Evolutionary conservation across 257 asterid genomes (phyloP).

Genomic region (Ilex asprella): DNA sequence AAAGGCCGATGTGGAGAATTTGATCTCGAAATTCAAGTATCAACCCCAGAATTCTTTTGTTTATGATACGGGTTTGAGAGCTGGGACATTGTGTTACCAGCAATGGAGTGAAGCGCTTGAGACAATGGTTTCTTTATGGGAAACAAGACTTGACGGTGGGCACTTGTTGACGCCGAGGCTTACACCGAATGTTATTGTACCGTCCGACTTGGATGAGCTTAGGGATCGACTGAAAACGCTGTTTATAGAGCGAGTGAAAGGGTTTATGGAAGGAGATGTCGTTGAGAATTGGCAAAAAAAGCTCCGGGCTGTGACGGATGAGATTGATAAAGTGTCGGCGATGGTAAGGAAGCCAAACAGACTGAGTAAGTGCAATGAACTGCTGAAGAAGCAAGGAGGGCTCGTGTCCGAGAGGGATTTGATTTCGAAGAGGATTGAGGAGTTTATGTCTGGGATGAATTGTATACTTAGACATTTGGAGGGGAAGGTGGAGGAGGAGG

Average conservation of each 20-base stretch:
- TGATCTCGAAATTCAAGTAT: conserved; percentile 24
- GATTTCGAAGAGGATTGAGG: conserved; percentile 49
- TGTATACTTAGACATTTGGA: conserved; percentile 48
- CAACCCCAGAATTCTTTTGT: conserved; percentile 28
- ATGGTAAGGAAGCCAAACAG: conserved; percentile 7
- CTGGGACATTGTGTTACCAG: conserved; percentile 36
- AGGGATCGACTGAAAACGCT: conserved; percentile 30
- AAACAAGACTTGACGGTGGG: conserved; percentile 25
- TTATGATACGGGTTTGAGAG: conserved; percentile 2
- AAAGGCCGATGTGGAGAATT: conserved; percentile 17
- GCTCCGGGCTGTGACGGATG: conserved; percentile 22
- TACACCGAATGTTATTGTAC: conserved; percentile 23
- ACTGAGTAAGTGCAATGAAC: conserved; percentile 12
- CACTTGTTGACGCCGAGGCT: conserved; percentile 39
- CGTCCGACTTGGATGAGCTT: conserved; percentile 68
- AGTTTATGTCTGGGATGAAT: conserved; percentile 48
- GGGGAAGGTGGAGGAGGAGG: conserved; percentile 16
- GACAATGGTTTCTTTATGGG: conserved; percentile 60
- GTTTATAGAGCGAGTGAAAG: conserved; percentile 41
- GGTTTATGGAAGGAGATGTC: conserved; percentile 32
- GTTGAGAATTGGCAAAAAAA: conserved; percentile 43
- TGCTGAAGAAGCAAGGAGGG: conserved; percentile 25
- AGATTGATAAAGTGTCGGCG: conserved; percentile 10
- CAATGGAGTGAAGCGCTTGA: conserved; percentile 73
- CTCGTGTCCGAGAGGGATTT: conserved; percentile 42